These are phyloP conservation scores for Rhypophila decipiens DNA, from an alignment of 495 filamentous ascomycete species.

Conservation along the genomic window DNA sequence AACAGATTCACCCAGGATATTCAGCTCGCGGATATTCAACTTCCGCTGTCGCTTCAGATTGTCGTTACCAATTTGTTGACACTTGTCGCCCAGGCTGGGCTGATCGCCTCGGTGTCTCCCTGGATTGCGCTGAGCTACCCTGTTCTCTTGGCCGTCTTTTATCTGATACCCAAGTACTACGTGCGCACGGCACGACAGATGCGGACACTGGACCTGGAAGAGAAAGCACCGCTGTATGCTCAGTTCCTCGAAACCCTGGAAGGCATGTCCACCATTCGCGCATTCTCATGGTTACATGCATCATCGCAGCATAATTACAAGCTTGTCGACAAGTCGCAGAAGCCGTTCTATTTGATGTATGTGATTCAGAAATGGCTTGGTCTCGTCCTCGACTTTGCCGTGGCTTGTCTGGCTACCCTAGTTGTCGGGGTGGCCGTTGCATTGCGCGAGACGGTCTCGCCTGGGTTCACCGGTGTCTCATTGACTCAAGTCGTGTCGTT, in stretches of 20 bases:
- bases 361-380: conserved; percentile 45
- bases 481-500: conserved; percentile 6
- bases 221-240: conserved; percentile 26
- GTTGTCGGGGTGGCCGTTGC: conserved; percentile 31
- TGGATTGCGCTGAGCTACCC: conserved; percentile 19
- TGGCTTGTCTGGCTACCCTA: conserved; percentile 27
- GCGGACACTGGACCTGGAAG: conserved; percentile 47
- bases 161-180: conserved; percentile 46
- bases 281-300: conserved; percentile 34
- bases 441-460: not conserved
- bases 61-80: not conserved
- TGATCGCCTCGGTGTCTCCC: conserved; percentile 20
- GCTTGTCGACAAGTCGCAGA: conserved; percentile 44
- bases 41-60: not conserved
- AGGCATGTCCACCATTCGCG: conserved; percentile 39
- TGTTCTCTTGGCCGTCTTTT: conserved; percentile 28
- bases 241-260: conserved; percentile 32
- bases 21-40: conserved; percentile 8
- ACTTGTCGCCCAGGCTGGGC: not conserved
- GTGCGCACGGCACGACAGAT: conserved; percentile 52
- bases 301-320: conserved; percentile 37
- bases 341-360: conserved; percentile 37
- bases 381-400: conserved; percentile 38
- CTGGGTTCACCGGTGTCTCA: not conserved
- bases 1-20: conserved; percentile 31